These are phyloP conservation scores for Cunninghamia lanceolata DNA, from an alignment of 75 land plant species.

Conservation along the genomic window DNA sequence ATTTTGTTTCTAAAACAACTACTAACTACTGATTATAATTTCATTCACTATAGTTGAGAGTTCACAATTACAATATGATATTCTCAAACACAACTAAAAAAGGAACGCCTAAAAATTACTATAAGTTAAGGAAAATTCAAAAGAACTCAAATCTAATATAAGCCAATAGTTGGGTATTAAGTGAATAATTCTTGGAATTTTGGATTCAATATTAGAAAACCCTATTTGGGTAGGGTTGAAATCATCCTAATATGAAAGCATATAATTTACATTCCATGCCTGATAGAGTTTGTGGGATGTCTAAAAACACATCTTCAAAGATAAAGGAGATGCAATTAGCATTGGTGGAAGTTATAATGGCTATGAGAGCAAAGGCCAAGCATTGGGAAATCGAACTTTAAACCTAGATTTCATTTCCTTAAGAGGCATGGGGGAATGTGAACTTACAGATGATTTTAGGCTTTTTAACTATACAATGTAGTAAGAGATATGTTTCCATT, in stretches of 20 bases:
- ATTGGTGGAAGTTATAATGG: constrained; percentile 11
- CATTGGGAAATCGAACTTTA: neutral
- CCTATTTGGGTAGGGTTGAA: too few relatives aligned
- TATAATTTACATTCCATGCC: constrained; percentile 12
- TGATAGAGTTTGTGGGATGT: constrained; percentile 54
- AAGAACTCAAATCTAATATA: too few relatives aligned
- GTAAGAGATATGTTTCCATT: too few relatives aligned
- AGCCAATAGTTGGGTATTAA: too few relatives aligned
- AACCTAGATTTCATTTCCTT: neutral
- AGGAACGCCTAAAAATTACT: too few relatives aligned
- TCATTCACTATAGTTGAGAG: too few relatives aligned
- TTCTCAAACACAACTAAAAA: too few relatives aligned
- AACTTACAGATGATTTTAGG: neutral
- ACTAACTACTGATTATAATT: too few relatives aligned
- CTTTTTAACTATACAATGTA: neutral
- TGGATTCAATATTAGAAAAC: neutral
- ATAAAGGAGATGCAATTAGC: neutral
- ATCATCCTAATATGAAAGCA: neutral
- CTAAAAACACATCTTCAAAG: constrained; percentile 27
- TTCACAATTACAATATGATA: too few relatives aligned
- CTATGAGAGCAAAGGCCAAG: constrained; percentile 13
- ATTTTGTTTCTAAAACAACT: too few relatives aligned
- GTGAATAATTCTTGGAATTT: constrained; percentile 22
- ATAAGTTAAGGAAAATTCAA: too few relatives aligned
- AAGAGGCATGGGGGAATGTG: neutral